Base-by-base conservation (phyloP, 2,329 filamentous ascomycete genomes). In the Phialocephala sp. region DNA sequence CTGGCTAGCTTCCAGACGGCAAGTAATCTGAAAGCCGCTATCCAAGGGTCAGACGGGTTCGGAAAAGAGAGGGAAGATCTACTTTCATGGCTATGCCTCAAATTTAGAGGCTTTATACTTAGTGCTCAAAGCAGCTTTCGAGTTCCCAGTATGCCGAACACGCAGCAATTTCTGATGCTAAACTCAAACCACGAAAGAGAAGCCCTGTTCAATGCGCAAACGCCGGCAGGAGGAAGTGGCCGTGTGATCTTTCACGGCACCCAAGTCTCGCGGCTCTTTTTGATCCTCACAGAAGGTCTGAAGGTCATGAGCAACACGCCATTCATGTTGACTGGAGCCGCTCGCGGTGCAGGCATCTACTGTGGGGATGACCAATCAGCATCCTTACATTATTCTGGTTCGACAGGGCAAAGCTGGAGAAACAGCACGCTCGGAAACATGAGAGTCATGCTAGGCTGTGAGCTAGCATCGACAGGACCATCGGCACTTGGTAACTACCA, bases 21-120 rank as follows among this genome's bases (percentile, higher is more conserved):
- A 15, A 55, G 6, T 22, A 54, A 62, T 45, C 60, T 62, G 11
- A 24, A 43, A 39, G 15, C 20, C 15, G 50, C 50, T 2, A 43
- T 62, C 20, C 50, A 35, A 18, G 60, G 50, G 3, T 12, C 35
- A 9, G 60, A 62, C 45, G 50, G 37, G 12, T 11, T 36, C 3
- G 60, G 50, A 20, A 47, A 24, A 56, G 47, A 56, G 12, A 35
- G 60, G 12, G 60, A 62, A n/a, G 20, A 43, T 32, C 50, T 62
- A 24, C 36, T 62, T 8, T 62, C 60, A 32, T 62, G 60, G 60
- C 50, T 62, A 8, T 62, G 60, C 14, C 50, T 62, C 60, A 56
- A 45, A 32, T 62, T 62, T 14, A 41, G 60, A 41, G 60, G 60
- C 6, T 62, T 62, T 36, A 62, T 62, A 32, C 60, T 62, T 11